A percentile compares a stretch with the other conserved stretches of the same genome.
phyloP scores from a whole-genome alignment of 495 filamentous ascomycete genomes.

The Talaromyces ruber region DNA sequence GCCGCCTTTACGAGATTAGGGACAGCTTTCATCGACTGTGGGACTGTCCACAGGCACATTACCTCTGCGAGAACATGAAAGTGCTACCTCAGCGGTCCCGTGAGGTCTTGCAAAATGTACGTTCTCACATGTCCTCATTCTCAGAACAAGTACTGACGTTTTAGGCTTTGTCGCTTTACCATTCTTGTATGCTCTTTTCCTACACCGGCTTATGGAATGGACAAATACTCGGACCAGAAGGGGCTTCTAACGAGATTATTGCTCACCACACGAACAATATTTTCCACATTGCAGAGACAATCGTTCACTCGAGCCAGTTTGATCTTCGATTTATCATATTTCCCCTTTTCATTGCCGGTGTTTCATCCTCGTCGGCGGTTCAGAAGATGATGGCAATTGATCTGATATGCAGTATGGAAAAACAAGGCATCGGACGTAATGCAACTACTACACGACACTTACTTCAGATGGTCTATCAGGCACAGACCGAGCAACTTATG shows the following conservation, averaged over 20 bases:
- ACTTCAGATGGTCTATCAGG: conserved; percentile 41
- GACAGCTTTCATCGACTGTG: conserved; percentile 32
- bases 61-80: conserved; percentile 26
- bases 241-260: conserved; percentile 28
- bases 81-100: conserved; percentile 30
- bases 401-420: conserved; percentile 41
- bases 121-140: conserved; percentile 10
- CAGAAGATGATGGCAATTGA: conserved; percentile 43
- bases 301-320: conserved; percentile 17
- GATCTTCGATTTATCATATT: conserved; percentile 44
- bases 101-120: conserved; percentile 40
- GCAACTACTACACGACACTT: conserved; percentile 37
- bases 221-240: conserved; percentile 30
- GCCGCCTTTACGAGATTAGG: conserved; percentile 23
- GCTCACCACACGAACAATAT: conserved; percentile 35
- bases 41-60: conserved; percentile 27
- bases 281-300: conserved; percentile 30
- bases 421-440: conserved; percentile 42
- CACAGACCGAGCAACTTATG: conserved; percentile 30
- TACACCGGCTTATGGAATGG: conserved; percentile 41
- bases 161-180: conserved; percentile 38
- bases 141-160: conserved; percentile 6
- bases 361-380: conserved; percentile 27
- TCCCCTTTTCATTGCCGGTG: conserved; percentile 49
- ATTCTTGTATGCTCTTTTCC: conserved; percentile 41